Evolutionary conservation across 805 yeast species (phyloP).

Genomic region (Suhomyces canberraensis): DNA sequence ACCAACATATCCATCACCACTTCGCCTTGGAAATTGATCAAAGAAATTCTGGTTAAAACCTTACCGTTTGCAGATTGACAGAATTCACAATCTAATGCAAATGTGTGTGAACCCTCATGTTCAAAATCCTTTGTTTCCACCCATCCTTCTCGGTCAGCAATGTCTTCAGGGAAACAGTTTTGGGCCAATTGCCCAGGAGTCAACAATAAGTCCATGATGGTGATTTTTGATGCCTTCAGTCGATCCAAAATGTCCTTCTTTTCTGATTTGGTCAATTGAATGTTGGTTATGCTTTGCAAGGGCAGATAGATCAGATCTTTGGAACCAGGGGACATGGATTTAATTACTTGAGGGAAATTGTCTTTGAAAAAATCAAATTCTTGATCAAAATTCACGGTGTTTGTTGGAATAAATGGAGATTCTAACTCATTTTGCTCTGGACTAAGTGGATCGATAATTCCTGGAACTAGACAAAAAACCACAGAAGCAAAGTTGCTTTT

Average conservation of each 20-base stretch:
- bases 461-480: constrained; percentile 62
- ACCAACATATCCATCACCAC: constrained; percentile 72
- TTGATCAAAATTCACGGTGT: not conserved
- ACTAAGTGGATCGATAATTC: constrained; percentile 35
- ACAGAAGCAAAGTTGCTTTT: constrained; percentile 48
- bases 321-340: constrained; percentile 65
- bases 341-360: constrained; percentile 43
- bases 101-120: constrained; percentile 60
- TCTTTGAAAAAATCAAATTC: constrained; percentile 31
- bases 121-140: constrained; percentile 51
- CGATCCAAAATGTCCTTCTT: constrained; percentile 36
- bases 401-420: not conserved
- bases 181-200: constrained; percentile 44
- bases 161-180: constrained; percentile 55
- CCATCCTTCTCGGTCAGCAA: constrained; percentile 39
- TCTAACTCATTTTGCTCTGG: not conserved
- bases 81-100: constrained; percentile 94
- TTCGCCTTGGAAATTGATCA: constrained; percentile 60
- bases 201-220: constrained; percentile 53
- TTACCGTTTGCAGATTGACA: constrained; percentile 60
- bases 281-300: constrained; percentile 50
- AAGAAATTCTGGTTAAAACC: constrained; percentile 73
- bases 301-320: constrained; percentile 54
- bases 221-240: constrained; percentile 34
- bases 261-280: constrained; percentile 58